Evolutionary conservation across 345 rosid species (phyloP), one percentile per base, ranked within the genome.

Genomic region (Eucalyptus victrix): DNA sequence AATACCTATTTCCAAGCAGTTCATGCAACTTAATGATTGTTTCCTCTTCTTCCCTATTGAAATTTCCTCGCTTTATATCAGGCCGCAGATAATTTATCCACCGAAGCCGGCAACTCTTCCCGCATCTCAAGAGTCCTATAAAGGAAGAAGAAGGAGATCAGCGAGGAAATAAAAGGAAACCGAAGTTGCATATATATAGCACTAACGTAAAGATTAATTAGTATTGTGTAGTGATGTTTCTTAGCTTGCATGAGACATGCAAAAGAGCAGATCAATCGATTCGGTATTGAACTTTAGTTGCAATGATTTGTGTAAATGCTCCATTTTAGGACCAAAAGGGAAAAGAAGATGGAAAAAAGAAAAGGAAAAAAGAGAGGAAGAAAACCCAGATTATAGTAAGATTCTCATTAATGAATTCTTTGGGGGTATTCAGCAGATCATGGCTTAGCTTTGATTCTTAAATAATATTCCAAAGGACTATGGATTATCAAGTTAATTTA

Each of bases 11-110:
- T 23, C 99, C 99, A 76, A 97, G 94, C 90, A 87, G 87, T 90
- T 94, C 93, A 90, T 97, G 98, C 60, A 95, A 90, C 87, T 90
- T 92, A 34, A 97, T 95, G 92, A 96, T 95, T 21, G 95, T 88
- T 80, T 96, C 97, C 49, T 97, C 99, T 67, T 97, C 99, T 91
- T 96, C 98, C 50, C 17, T 12, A n/a, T 90, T 94, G 95, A 95
- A 96, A 91, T 96, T 94, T 60, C 99, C 99, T 89, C 99, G 92
- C 90, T 95, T 97, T 28, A 97, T 94, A 89, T 95, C 99, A 6
- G 99, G 99, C 62, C 92, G 88, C 56, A 97, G 88, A 90, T 97
- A 97, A 91, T 90, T 90, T 69, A 90, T 90, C 91, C 91, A 90
- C 30, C 91, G 91, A 5, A 90, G 91, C 90, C 91, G 69, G 76